Conservation (phyloP, 768 basidiomycete genomes). For the Chiua virens region DNA sequence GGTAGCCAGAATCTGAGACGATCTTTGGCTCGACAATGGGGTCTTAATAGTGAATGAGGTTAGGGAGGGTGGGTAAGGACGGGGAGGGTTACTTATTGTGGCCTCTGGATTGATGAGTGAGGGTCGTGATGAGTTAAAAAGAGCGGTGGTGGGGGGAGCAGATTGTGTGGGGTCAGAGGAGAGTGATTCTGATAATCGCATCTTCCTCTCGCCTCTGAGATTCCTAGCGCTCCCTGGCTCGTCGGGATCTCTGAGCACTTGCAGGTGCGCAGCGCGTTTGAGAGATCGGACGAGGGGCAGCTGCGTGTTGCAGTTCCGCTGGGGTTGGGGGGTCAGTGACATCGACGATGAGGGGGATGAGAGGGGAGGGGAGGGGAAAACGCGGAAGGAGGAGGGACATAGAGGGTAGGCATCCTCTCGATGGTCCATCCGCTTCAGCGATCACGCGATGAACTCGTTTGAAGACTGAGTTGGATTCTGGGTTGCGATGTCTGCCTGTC, state of each 20-base stretch:
- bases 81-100: too few species aligned
- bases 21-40: neutral
- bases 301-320: neutral
- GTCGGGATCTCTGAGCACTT: too few species aligned
- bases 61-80: too few species aligned
- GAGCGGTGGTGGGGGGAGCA: too few species aligned
- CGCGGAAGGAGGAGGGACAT: neutral
- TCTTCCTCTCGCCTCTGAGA: too few species aligned
- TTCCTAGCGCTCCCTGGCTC: too few species aligned
- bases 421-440: neutral
- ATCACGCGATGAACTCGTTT: neutral
- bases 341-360: neutral
- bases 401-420: neutral
- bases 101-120: too few species aligned
- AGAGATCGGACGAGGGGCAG: neutral
- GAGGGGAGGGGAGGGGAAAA: neutral
- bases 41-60: too few species aligned
- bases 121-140: too few species aligned
- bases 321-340: neutral
- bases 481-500: neutral
- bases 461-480: neutral
- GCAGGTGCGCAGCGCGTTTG: too few species aligned
- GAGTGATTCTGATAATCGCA: too few species aligned
- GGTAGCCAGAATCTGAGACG: neutral
- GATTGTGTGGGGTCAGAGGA: too few species aligned